These are phyloP conservation scores for Dioscorea zingiberensis DNA, from an alignment of 106 monocot genomes.

Conservation along the genomic window DNA sequence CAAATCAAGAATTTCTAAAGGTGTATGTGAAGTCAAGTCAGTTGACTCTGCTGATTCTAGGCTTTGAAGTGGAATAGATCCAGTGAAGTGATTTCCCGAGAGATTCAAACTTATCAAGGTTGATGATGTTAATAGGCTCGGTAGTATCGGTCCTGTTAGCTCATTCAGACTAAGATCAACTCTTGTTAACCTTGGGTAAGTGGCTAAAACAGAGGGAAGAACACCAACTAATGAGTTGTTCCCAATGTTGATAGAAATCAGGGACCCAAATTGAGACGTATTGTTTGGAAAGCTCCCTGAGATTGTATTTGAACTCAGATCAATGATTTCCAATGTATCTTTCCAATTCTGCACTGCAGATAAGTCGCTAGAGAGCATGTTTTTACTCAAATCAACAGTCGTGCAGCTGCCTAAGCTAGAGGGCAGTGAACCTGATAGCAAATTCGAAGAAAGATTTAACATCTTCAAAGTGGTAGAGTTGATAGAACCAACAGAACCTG, in stretches of 20 bases:
- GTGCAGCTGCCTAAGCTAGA: conserved; percentile 34
- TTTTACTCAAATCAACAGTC: conserved; percentile 67
- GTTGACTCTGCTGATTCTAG: conserved; percentile 50
- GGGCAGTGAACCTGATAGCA: conserved; percentile 58
- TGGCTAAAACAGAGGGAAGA: conserved; percentile 61
- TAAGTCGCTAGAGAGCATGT: conserved; percentile 51
- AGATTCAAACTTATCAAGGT: conserved; percentile 67
- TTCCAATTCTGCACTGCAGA: conserved; percentile 57
- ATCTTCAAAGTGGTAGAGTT: conserved; percentile 62
- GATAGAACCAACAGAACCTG: conserved; percentile 51
- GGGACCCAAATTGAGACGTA: conserved; percentile 32
- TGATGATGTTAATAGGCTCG: conserved; percentile 41
- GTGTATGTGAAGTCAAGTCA: conserved; percentile 28
- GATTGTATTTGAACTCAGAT: conserved; percentile 76
- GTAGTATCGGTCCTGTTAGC: conserved; percentile 41
- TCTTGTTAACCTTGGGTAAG: conserved; percentile 35
- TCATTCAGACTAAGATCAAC: conserved; percentile 62
- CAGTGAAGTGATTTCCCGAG: conserved; percentile 60
- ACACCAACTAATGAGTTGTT: conserved; percentile 61
- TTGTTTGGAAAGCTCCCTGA: conserved; percentile 48
- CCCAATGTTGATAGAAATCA: conserved; percentile 45
- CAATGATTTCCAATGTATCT: conserved; percentile 46
- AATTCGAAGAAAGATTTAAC: conserved; percentile 83
- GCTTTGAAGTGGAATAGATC: conserved; percentile 54
- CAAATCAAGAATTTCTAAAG: conserved; percentile 67